phyloP scores from a whole-genome alignment of 192 early-diverging fungal species.

The Ambispora gerdemannii region DNA sequence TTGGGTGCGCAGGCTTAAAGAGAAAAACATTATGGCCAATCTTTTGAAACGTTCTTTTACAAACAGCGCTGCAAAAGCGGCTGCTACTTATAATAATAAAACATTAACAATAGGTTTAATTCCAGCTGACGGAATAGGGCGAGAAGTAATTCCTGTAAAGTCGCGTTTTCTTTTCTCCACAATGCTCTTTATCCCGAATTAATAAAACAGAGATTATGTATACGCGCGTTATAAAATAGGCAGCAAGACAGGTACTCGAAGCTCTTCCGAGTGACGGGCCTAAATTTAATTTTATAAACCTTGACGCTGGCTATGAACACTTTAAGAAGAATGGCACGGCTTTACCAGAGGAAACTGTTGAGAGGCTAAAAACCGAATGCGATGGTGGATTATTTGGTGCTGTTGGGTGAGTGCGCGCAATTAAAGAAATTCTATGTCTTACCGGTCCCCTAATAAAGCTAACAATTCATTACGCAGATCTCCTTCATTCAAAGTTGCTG shows the following conservation, averaged over 20 bases:
- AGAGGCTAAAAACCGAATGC: conserved; percentile 75
- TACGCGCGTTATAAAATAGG: conserved; percentile 45
- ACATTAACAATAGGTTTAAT: conserved; percentile 85
- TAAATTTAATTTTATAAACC: conserved; percentile 73
- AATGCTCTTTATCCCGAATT: not conserved
- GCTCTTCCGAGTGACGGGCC: conserved; percentile 60
- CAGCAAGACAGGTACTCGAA: conserved; percentile 85
- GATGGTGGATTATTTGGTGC: conserved; percentile 95
- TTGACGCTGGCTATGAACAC: conserved; percentile 94
- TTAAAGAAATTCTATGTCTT: not conserved
- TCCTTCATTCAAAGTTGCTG: conserved; percentile 97
- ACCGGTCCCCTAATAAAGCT: no score
- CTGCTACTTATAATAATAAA: conserved; percentile 40
- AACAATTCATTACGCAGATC: no score
- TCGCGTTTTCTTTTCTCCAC: not conserved
- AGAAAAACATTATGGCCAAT: conserved; percentile 39
- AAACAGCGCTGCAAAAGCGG: conserved; percentile 25
- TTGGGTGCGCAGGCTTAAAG: no score
- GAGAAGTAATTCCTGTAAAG: conserved; percentile 89
- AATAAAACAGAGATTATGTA: conserved; percentile 17
- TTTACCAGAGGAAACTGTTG: conserved; percentile 84
- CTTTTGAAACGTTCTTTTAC: conserved; percentile 38
- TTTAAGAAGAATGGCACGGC: conserved; percentile 93
- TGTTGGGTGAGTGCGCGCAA: conserved; percentile 59
- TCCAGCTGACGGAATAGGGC: conserved; percentile 95